Base-by-base conservation (phyloP, 1,139 yeast species). In the Kluyveromyces marxianus region DNA sequence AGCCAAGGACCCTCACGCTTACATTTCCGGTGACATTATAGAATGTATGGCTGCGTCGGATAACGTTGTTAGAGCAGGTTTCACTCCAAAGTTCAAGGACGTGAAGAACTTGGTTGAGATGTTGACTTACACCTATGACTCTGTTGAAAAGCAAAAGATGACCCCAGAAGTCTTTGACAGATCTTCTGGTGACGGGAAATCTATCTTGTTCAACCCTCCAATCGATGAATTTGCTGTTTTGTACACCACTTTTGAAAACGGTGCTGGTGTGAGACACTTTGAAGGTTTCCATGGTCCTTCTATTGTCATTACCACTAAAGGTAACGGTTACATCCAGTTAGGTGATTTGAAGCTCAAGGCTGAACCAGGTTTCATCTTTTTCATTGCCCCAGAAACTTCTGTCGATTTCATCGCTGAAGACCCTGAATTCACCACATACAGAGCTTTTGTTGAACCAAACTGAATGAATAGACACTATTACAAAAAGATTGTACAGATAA, bases 41-140 rank as follows among this genome's bases (percentile, higher is more conserved):
- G 99, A 92, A 70, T 94, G 98, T 72, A 92, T 92, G 99, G 98
- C 98, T 43, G 97, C 97, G 8, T 83, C 95, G 36, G 99, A 92
- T 66, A 92, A 92, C 61, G 99, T 92, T 49, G 97, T 92, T 41
- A 81, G 98, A 68, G 96, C 97, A 5, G 99, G 98, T 7, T 92
- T 92, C 72, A 92, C 98, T 10, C 98, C 98, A 49, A 92, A 94
- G 69, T 92, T 90, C 72, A 92, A 90, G 70, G 98, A 94, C 66
- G 97, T 92, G 48, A 70, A 82, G 53, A 87, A 85, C 62, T 76
- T 92, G 63, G 97, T 92, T 35, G 79, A 77, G 45, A 88, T 87
- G 95, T 77, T 92, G 66, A 90, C 97, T 3, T 92, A 90, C 67
- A 75, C 87, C 35, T 85, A 85, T 59, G 95, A 86, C 45, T 81